Base-by-base conservation (phyloP, 2,329 filamentous ascomycete genomes). In the Venturia aucupariae region DNA sequence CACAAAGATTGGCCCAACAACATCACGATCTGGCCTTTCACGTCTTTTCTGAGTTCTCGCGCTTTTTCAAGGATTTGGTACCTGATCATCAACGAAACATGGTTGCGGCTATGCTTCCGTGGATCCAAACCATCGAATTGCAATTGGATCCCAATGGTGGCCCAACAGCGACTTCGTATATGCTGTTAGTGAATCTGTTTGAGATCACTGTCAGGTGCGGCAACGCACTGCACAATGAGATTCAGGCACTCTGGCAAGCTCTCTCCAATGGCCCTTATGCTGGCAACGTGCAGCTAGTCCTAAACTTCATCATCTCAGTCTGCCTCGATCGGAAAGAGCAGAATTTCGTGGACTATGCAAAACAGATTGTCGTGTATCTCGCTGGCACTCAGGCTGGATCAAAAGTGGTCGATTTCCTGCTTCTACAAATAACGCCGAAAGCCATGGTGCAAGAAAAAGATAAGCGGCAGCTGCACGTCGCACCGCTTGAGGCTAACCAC, bases 321-420 rank as follows among this genome's bases (percentile, higher is more conserved):
- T 99, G 94, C 70, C 79, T 99, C 13, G 94, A 99, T 71, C 87
- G 93, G 39, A 87, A 93, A 60, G 95, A 99, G 74, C 94, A 99
- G 71, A 97, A 97, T 70, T 99, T 97, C 74, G 93, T 99, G 64
- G 91, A 97, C 70, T 96, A 95, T 72, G 93, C 93, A 5, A 99
- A 97, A 78, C 94, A 99, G 75, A 94, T 99, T 62, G 92, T 97
- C 19, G 95, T 99, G 0, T 97, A 97, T 73, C 76, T 99, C 5
- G 95, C 94, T 0, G 94, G 90, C 68, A 96, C 84, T 71, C 89
- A 76, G 72, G 86, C 92, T 1, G 92, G 92, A 0, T 88, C 90
- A 60, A 95, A 96, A 71, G 92, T 99, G 3, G 88, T 99, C 13
- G 94, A 99, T 68, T 97, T 97, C 69, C 81, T 99, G 64, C 79